Conservation (phyloP, 176 grass and related monocot genomes). For the Avena insularis region DNA sequence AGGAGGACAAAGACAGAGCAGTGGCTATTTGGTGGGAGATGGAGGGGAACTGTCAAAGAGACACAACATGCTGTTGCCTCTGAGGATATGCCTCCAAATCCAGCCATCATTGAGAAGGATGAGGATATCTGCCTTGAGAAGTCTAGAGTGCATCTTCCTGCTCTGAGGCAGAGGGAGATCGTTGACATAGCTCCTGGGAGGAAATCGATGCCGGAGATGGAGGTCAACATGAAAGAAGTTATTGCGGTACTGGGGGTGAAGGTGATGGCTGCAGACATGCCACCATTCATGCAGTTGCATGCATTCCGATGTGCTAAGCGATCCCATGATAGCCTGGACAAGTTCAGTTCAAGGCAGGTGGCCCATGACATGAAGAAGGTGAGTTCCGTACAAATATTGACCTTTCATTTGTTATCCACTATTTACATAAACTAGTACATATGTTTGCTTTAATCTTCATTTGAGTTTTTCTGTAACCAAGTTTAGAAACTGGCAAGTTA, state of each 20-base stretch:
- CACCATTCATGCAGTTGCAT: conserved; percentile 79
- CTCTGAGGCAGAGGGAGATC: conserved; percentile 23
- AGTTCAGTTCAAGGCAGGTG: conserved; percentile 83
- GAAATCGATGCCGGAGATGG: conserved; percentile 75
- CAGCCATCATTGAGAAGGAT: conserved; percentile 23
- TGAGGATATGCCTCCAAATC: conserved; percentile 40
- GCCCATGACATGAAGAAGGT: conserved; percentile 91
- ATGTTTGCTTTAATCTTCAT: conserved; percentile 8
- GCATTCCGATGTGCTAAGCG: conserved; percentile 73
- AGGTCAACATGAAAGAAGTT: conserved; percentile 66
- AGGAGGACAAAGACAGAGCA: conserved; percentile 48
- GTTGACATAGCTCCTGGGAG: conserved; percentile 53
- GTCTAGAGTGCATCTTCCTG: conserved; percentile 48
- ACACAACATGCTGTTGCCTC: conserved; percentile 33
- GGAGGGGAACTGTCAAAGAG: conserved; percentile 49
- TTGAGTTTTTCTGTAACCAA: neutral
- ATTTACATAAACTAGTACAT: neutral
- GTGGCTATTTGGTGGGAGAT: conserved; percentile 53
- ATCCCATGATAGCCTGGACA: conserved; percentile 63
- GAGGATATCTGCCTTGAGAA: conserved; percentile 47
- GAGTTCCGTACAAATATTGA: conserved; percentile 12
- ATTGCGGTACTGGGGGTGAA: conserved; percentile 62
- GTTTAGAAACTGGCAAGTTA: neutral
- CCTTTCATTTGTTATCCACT: conserved; percentile 22
- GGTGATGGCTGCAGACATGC: conserved; percentile 79